Percentiles rank a stretch among this genome's conserved stretches.
Evolutionary conservation across 108 stramenopile genomes (phyloP).

Genomic region (Schizochytrium sp.): DNA sequence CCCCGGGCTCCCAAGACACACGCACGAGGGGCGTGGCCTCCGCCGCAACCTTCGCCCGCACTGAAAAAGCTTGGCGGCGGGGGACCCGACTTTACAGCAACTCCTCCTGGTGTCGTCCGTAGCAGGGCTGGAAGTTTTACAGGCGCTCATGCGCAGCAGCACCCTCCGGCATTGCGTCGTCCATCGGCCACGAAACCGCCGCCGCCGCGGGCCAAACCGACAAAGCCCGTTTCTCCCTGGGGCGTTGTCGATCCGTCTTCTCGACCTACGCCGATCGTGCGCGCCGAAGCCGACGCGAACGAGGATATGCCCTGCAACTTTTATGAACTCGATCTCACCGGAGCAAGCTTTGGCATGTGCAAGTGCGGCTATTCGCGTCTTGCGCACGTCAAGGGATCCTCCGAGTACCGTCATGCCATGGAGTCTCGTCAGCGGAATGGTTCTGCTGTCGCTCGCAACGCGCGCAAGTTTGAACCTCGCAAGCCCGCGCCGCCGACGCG

Average conservation of each 20-base stretch:
- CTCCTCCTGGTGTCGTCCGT: neutral
- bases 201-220: neutral
- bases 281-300: neutral
- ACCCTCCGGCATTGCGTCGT: neutral
- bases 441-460: neutral
- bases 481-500: neutral
- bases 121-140: too few relatives aligned
- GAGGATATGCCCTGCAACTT: neutral
- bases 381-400: neutral
- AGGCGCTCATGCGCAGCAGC: too few relatives aligned
- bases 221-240: neutral
- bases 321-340: neutral
- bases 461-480: neutral
- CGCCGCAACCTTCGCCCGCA: neutral
- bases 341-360: conserved; percentile 1
- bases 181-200: neutral
- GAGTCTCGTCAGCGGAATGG: neutral
- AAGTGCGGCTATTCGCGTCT: neutral
- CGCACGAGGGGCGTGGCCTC: neutral
- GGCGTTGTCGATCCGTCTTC: neutral
- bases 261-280: neutral
- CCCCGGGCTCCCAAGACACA: neutral
- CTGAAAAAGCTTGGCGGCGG: neutral
- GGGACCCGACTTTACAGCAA: neutral
- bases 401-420: neutral